phyloP scores from a whole-genome alignment of 2,329 filamentous ascomycete species.

The Calonectria ilicicola region DNA sequence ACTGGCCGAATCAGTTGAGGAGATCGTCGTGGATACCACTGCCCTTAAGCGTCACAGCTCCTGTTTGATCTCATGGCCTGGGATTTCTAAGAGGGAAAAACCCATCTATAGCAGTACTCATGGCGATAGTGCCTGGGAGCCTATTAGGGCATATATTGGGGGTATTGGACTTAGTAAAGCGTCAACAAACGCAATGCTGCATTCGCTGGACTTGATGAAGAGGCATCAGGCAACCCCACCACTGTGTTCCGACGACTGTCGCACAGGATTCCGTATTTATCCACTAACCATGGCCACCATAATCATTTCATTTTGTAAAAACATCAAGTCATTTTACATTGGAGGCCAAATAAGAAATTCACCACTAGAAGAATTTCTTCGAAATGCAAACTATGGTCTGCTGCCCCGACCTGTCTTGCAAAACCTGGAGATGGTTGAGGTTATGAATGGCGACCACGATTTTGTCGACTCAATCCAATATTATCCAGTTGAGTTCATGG shows the following conservation, averaged over 20 bases:
- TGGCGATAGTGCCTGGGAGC: background rate
- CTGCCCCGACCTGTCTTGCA: background rate
- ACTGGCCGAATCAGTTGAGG: background rate
- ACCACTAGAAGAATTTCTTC: background rate
- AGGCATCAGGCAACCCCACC: background rate
- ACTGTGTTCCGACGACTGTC: background rate
- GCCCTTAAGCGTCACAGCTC: no score
- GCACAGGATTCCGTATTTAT: background rate
- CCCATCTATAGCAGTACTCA: background rate
- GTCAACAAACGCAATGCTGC: background rate
- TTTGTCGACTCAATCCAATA: background rate
- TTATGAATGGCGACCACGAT: background rate
- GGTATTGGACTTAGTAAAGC: background rate
- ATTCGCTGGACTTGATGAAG: background rate
- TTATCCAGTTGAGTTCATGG: background rate
- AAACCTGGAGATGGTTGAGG: background rate
- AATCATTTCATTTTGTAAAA: background rate
- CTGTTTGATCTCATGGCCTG: background rate
- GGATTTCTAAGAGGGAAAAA: background rate
- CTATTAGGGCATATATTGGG: background rate
- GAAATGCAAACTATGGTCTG: background rate
- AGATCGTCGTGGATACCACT: background rate
- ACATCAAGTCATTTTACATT: background rate
- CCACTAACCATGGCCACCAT: background rate
- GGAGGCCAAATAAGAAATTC: background rate